Base-by-base conservation (phyloP, 257 asterid genomes). In the Solanum virginianum region DNA sequence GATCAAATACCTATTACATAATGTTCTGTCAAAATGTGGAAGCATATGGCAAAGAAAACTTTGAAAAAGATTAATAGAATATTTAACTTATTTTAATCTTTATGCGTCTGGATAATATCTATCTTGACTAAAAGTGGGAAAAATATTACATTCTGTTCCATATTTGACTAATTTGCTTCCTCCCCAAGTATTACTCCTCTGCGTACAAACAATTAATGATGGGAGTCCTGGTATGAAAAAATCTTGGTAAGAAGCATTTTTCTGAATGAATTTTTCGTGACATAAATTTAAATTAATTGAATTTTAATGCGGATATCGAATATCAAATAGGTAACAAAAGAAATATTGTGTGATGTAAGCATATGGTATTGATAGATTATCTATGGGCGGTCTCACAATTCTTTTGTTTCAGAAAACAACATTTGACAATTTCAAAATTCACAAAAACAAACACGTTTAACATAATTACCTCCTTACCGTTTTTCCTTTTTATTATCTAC, bases 201-300 rank as follows among this genome's bases (percentile, higher is more conserved):
- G 5, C 2, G 26, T 13, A 47, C 20, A 45, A 74, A 11, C 18
- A 72, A n/a, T 0, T 43, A 72, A 72, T 41, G 80, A 41, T 70
- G 15, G 41, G 10, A 10, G 16, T 36, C 41, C 6, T 5, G 7
- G 6, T 36, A 36, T 36, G 41, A 36, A 36, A 36, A 3, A 0
- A 0, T 4, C 0, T 36, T 5, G 41, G 0, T 5, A 36, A 5
- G 1, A 0, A 36, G 6, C 4, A 0, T 36, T 36, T 36, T 36
- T 4, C 0, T 36, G 0, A 5, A 36, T 36, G 41, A 36, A 36
- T 36, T 5, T 36, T 36, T 0, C 1, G 41, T 0, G 6, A 4
- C 4, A 0, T 0, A 0, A 36, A 36, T 5, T 36, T 0, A 36
- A 36, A 36, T 36, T 36, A 36, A 36, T 36, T 0, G 0, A 36